These are phyloP conservation scores for Phytophthora sp. DNA, from an alignment of 352 stramenopile genomes.

Conservation along the genomic window DNA sequence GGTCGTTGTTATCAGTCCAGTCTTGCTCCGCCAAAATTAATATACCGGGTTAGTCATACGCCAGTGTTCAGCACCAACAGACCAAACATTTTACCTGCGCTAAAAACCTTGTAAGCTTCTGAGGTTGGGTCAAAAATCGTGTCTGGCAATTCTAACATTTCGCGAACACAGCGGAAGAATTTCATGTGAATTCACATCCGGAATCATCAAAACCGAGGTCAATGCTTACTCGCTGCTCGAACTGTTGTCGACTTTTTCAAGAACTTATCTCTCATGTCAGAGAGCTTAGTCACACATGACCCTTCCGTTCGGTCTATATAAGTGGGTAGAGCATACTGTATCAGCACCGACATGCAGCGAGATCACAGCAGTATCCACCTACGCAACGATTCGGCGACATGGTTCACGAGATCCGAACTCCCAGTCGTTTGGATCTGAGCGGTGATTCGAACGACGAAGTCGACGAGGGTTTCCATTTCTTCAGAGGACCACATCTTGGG, in stretches of 20 bases:
- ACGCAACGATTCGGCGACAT: conserved; percentile 44
- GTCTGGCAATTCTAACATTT: conserved; percentile 57
- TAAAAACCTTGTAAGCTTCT: conserved; percentile 75
- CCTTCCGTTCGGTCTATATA: conserved; percentile 52
- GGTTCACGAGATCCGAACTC: conserved; percentile 42
- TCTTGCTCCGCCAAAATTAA: conserved; percentile 36
- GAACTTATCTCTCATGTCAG: conserved; percentile 59
- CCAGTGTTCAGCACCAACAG: not conserved
- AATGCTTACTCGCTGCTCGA: conserved; percentile 56
- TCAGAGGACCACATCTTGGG: conserved; percentile 60
- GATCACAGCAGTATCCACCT: conserved; percentile 10
- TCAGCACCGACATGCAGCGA: conserved; percentile 2
- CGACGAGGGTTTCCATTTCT: conserved; percentile 60
- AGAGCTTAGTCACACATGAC: conserved; percentile 66
- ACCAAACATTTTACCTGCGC: conserved; percentile 40
- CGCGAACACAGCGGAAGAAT: too few relatives aligned
- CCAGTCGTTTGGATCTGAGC: conserved; percentile 60
- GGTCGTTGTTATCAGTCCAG: conserved; percentile 61
- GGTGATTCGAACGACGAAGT: conserved; percentile 69
- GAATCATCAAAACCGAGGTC: not conserved
- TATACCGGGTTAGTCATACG: not conserved
- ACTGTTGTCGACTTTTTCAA: conserved; percentile 43
- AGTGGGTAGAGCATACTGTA: not conserved
- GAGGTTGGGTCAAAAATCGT: conserved; percentile 61
- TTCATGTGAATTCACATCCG: conserved; percentile 18